Conservation (phyloP, 2,329 filamentous ascomycete genomes). For the Fusarium decemcellulare region DNA sequence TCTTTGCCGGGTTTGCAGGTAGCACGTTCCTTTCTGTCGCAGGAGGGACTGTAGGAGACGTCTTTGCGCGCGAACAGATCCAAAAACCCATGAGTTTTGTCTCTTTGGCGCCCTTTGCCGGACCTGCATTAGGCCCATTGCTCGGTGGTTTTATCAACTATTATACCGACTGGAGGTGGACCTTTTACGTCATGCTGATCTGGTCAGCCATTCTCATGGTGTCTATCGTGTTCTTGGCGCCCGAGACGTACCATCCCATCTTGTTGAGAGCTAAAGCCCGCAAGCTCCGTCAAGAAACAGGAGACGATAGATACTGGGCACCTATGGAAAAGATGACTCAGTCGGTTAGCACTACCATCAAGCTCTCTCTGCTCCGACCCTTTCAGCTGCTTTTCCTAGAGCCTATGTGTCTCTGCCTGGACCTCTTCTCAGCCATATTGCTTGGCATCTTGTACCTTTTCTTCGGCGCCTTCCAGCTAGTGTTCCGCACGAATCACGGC, state of each 20-base stretch:
- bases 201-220: conserved; percentile 31
- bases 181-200: conserved; percentile 39
- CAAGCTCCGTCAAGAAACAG: conserved; percentile 28
- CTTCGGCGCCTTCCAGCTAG: conserved; percentile 85
- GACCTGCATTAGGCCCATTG: conserved; percentile 34
- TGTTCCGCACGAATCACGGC: conserved; percentile 79
- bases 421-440: conserved; percentile 84
- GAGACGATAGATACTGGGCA: conserved; percentile 12
- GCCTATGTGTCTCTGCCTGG: conserved; percentile 85
- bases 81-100: conserved; percentile 41
- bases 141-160: conserved; percentile 41
- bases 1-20: conserved; percentile 71
- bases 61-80: conserved; percentile 27
- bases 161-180: conserved; percentile 37
- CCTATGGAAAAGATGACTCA: conserved; percentile 16
- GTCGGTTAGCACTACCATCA: background rate
- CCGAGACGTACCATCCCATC: conserved; percentile 41
- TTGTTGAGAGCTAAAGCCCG: conserved; percentile 24
- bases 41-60: conserved; percentile 37
- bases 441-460: conserved; percentile 88
- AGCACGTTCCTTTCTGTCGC: conserved; percentile 40
- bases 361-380: conserved; percentile 68
- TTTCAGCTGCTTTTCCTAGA: conserved; percentile 82
- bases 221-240: conserved; percentile 27
- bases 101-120: conserved; percentile 36